These are phyloP conservation scores for Pleoardoris graminearum DNA, from an alignment of 2,329 filamentous ascomycete species.

Conservation along the genomic window DNA sequence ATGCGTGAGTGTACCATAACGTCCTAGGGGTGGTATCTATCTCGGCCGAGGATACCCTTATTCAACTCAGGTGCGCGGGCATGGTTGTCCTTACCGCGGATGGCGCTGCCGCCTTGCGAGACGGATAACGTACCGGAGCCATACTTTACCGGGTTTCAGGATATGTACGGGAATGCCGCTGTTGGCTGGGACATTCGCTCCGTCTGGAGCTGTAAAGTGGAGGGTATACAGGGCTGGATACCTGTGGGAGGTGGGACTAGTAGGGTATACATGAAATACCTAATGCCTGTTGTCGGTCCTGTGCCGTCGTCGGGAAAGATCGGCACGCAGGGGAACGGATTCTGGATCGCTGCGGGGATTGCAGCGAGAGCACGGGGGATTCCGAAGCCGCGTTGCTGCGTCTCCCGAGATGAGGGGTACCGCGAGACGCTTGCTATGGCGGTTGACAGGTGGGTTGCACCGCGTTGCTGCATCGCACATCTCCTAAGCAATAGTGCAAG, in stretches of 20 bases:
- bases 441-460: constrained; percentile 3
- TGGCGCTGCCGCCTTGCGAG: neutral
- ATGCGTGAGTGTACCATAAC: neutral
- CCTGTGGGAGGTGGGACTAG: neutral
- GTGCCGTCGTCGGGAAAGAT: neutral
- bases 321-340: neutral
- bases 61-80: neutral
- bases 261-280: neutral
- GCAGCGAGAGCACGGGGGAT: neutral
- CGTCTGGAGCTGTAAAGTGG: neutral
- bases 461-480: constrained; percentile 4
- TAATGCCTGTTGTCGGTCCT: too few species aligned
- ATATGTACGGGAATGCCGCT: neutral
- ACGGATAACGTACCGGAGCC: neutral
- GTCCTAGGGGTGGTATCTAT: neutral
- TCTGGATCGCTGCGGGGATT: constrained; percentile 6
- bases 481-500: neutral
- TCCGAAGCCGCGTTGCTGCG: neutral
- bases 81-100: neutral
- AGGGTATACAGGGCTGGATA: neutral
- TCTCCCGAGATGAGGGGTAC: neutral
- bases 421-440: neutral
- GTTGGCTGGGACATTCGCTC: neutral
- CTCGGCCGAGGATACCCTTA: neutral
- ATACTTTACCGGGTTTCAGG: neutral